Percentiles rank a stretch among this genome's conserved stretches.
These are phyloP conservation scores for Calonectria montana DNA, from an alignment of 2,329 filamentous ascomycete species.

Conservation along the genomic window DNA sequence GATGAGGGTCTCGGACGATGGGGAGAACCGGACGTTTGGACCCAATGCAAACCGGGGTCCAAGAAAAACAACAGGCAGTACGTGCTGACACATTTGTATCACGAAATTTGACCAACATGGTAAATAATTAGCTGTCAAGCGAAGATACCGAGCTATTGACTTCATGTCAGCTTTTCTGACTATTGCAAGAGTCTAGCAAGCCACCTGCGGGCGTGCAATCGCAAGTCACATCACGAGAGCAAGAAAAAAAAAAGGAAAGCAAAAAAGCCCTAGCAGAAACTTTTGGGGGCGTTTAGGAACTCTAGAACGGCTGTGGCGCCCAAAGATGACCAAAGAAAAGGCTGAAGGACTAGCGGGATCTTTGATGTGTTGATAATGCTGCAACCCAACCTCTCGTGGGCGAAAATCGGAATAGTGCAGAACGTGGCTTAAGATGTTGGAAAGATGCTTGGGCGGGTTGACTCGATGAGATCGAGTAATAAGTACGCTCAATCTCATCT, in stretches of 20 bases:
- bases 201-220: neutral
- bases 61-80: neutral
- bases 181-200: neutral
- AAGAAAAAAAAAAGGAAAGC: neutral
- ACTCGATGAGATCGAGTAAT: conserved; percentile 62
- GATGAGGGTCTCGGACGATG: neutral
- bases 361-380: neutral
- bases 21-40: neutral
- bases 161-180: neutral
- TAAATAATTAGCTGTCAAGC: neutral
- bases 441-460: conserved; percentile 38
- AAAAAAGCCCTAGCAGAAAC: neutral
- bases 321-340: neutral
- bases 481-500: conserved; percentile 26
- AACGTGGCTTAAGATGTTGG: neutral
- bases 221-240: neutral
- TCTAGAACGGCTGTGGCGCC: conserved; percentile 16
- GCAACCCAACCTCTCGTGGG: neutral
- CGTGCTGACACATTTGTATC: neutral
- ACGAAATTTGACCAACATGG: neutral
- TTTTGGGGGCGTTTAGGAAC: neutral
- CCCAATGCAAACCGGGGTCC: neutral
- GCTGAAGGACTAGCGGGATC: neutral
- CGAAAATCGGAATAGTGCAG: conserved; percentile 11
- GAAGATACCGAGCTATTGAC: neutral